Percentiles rank a stretch among this genome's conserved stretches.
These are phyloP conservation scores for Metschnikowia drakensbergensis DNA, from an alignment of 805 yeast genomes.

Conservation along the genomic window DNA sequence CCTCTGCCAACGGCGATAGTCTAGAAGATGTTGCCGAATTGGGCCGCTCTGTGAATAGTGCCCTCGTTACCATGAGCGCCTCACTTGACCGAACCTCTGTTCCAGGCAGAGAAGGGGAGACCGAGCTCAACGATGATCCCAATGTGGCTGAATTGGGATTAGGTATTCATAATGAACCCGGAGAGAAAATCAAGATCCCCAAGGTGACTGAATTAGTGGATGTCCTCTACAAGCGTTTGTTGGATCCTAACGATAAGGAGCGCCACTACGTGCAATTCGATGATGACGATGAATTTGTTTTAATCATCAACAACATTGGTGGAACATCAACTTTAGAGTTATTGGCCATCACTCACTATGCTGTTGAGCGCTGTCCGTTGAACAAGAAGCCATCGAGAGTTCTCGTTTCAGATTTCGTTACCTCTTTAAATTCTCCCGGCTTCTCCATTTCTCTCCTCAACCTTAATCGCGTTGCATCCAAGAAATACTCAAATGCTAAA, in stretches of 20 bases:
- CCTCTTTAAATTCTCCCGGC: constrained; percentile 91
- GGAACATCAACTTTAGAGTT: constrained; percentile 83
- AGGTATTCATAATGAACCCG: constrained; percentile 96
- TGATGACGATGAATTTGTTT: constrained; percentile 59
- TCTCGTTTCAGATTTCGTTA: constrained; percentile 74
- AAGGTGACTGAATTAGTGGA: constrained; percentile 54
- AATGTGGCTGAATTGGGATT: constrained; percentile 85
- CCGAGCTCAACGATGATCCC: constrained; percentile 43
- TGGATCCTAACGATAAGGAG: constrained; percentile 64
- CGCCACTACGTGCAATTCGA: constrained; percentile 75
- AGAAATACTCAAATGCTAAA: constrained; percentile 14
- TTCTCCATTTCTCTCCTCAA: constrained; percentile 81
- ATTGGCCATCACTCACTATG: constrained; percentile 63
- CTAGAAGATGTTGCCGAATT: constrained; percentile 52
- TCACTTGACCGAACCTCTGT: constrained; percentile 86
- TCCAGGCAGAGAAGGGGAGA: constrained; percentile 62
- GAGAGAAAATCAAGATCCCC: constrained; percentile 72
- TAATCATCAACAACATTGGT: constrained; percentile 82
- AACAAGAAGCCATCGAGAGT: constrained; percentile 64
- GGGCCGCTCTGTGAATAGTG: constrained; percentile 59
- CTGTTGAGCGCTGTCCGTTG: constrained; percentile 48
- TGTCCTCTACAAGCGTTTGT: constrained; percentile 57
- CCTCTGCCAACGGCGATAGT: constrained; percentile 39
- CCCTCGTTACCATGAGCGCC: constrained; percentile 82
- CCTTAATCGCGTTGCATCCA: constrained; percentile 40